A percentile compares a stretch with the other conserved stretches of the same genome.
These are phyloP conservation scores for Nigrospora osmanthi DNA, from an alignment of 2,329 filamentous ascomycete genomes.

Conservation along the genomic window DNA sequence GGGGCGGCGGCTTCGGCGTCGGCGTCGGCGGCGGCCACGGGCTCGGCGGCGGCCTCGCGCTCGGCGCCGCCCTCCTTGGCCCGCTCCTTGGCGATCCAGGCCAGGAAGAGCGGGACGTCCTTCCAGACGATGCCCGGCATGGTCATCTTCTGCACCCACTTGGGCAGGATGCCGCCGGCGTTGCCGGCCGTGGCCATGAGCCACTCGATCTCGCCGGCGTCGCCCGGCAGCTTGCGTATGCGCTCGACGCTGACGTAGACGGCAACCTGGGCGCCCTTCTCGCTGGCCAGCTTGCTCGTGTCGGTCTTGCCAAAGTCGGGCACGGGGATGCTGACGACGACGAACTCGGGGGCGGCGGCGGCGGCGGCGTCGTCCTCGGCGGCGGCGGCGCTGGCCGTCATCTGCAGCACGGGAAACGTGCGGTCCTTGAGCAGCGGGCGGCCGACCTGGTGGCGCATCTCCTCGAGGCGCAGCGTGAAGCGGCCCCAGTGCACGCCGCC, in stretches of 20 bases:
- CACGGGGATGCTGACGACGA: slow-evolving; percentile 51
- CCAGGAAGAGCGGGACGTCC: slow-evolving; percentile 62
- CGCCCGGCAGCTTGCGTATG: slow-evolving; percentile 32
- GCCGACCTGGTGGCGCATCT: slow-evolving; percentile 58
- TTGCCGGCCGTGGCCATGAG: slow-evolving; percentile 71
- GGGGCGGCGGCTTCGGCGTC: background rate
- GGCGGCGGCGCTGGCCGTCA: slow-evolving; percentile 24
- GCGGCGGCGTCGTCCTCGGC: slow-evolving; percentile 6
- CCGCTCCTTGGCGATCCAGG: slow-evolving; percentile 48
- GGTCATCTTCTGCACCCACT: slow-evolving; percentile 56
- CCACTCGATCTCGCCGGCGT: slow-evolving; percentile 52
- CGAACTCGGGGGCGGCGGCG: slow-evolving; percentile 32
- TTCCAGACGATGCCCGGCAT: slow-evolving; percentile 58
- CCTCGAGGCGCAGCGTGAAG: slow-evolving; percentile 44
- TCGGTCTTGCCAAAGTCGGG: slow-evolving; percentile 28
- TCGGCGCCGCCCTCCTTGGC: slow-evolving; percentile 7
- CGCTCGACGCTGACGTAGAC: slow-evolving; percentile 60
- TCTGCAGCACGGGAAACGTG: slow-evolving; percentile 58
- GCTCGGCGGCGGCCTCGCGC: background rate
- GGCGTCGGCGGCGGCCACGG: background rate
- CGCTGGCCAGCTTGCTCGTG: slow-evolving; percentile 24
- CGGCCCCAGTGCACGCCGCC: slow-evolving; percentile 33
- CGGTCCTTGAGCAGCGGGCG: slow-evolving; percentile 53
- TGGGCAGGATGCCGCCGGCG: slow-evolving; percentile 58
- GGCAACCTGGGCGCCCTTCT: slow-evolving; percentile 44